Evolutionary conservation across 176 grass and related monocot genomes (phyloP).

Genomic region (Poa annua): DNA sequence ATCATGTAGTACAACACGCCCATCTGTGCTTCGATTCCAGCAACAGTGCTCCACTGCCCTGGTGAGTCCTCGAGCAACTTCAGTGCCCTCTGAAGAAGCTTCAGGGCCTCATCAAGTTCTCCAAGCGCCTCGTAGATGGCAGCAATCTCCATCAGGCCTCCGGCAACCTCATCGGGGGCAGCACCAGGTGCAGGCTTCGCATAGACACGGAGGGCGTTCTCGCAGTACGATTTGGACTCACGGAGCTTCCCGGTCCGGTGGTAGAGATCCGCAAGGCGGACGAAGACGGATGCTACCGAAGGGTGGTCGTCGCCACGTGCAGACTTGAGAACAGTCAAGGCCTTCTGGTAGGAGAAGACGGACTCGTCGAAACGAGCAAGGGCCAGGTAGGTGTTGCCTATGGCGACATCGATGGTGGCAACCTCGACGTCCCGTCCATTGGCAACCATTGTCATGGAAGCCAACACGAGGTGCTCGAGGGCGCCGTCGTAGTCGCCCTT

Average conservation of each 20-base stretch:
- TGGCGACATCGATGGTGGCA: conserved; percentile 75
- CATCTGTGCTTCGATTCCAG: conserved; percentile 95
- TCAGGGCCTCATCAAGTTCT: conserved; percentile 85
- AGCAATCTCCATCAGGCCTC: conserved; percentile 91
- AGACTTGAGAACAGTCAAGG: conserved; percentile 83
- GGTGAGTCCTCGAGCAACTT: conserved; percentile 83
- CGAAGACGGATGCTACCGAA: conserved; percentile 77
- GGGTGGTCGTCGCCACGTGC: conserved; percentile 76
- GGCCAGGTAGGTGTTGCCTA: conserved; percentile 89
- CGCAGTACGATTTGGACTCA: conserved; percentile 92
- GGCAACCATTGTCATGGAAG: conserved; percentile 91
- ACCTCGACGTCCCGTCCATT: conserved; percentile 84
- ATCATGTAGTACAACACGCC: conserved; percentile 94
- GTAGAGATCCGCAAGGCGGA: conserved; percentile 89
- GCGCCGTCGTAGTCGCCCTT: conserved; percentile 90
- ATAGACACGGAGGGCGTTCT: conserved; percentile 84
- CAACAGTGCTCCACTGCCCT: conserved; percentile 90
- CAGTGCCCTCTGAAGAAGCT: conserved; percentile 83
- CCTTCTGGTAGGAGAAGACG: conserved; percentile 99
- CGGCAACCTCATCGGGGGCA: conserved; percentile 78
- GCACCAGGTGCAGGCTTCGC: conserved; percentile 71
- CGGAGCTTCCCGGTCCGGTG: conserved; percentile 81
- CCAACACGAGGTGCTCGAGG: conserved; percentile 95
- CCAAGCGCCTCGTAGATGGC: conserved; percentile 86
- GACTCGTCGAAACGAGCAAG: conserved; percentile 93